Base-by-base conservation (phyloP, 805 yeast genomes). In the Yarrowia divulgata region DNA sequence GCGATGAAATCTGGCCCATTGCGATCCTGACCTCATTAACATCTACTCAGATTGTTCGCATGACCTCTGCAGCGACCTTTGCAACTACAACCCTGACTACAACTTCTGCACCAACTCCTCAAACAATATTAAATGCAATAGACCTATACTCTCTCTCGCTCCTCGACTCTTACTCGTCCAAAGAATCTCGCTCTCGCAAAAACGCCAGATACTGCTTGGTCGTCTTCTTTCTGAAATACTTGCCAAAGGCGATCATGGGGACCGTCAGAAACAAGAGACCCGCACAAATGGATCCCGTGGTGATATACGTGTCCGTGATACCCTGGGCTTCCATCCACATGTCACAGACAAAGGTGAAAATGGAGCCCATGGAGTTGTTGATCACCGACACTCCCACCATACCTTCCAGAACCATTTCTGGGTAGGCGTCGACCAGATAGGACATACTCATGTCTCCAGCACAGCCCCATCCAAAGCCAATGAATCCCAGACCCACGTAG, bases 191-290 rank as follows among this genome's bases (percentile, higher is more conserved):
- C 57, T 71, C 72, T 13, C 70, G 68, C 40, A 71, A 43, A 42
- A 73, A 73, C 50, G 66, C 54, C 58, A 67, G 32, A 40, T 73
- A 73, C 72, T 62, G 66, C 18, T 64, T 63, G 34, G 69, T 73
- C 54, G 74, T 73, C 55, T 67, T 46, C 45, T 54, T 79, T 73
- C 93, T 81, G 77, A 87, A 84, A 16, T 75, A 72, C 75, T 88
- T 88, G 10, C 93, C 93, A 80, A 84, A 88, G 29, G 79, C 75
- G 55, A 87, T 83, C 76, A 85, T 83, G 34, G 91, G 91, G 60
- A 87, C 75, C 10, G 88, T 85, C 42, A 84, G 72, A 70, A 84
- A 80, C 82, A 88, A 85, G 71, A 82, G 80, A 49, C 85, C 75
- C 68, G 84, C 81, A 72, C 85, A 82, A 70, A 89, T 79, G 5